Base-by-base conservation (phyloP, 1,139 yeast species). In the Protomyces pachydermus region DNA sequence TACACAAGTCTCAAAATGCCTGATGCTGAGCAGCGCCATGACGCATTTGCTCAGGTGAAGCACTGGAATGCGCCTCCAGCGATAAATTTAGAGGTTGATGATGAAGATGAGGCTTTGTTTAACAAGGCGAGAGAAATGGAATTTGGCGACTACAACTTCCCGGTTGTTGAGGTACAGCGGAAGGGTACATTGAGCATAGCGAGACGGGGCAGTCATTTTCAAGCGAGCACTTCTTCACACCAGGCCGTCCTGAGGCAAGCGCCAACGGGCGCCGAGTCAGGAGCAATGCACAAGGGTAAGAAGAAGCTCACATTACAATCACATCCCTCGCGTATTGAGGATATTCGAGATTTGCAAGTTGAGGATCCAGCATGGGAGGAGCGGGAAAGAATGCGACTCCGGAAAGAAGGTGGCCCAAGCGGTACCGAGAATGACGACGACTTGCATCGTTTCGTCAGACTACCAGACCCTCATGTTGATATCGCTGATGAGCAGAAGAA, bases 91-190 rank as follows among this genome's bases (percentile, higher is more conserved):
- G 80, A 79, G n/a, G 70, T 78, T 50, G 72, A 71, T 50, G 37
- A 56, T 0, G 72, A 70, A 45, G 84, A 81, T 65, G 82, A 81
- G 46, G 71, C 69, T 23, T 66, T 81, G 4, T 84, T 80, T 67
- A 69, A 67, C 18, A 72, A 73, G 57, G 84, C 83, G 0, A 70
- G 76, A 23, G 77, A 76, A 35, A 76, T 78, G 66, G 78, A 78
- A 12, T 83, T 79, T 75, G 85, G 85, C 3, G 85, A 82, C 70
- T 77, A 80, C 65, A 82, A 84, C 69, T 84, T 81, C 66, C 87
- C 88, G 0, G 85, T 83, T 1, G 75, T 82, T 18, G 82, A 81
- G 61, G 84, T 56, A 77, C 76, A 58, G 76, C 79, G 28, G 72
- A 78, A 65, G 71, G 76, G 42, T 75, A 78, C 65, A 73, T 77